Conservation (phyloP, 2,329 filamentous ascomycete species). For the Pseudogymnoascus sp. region DNA sequence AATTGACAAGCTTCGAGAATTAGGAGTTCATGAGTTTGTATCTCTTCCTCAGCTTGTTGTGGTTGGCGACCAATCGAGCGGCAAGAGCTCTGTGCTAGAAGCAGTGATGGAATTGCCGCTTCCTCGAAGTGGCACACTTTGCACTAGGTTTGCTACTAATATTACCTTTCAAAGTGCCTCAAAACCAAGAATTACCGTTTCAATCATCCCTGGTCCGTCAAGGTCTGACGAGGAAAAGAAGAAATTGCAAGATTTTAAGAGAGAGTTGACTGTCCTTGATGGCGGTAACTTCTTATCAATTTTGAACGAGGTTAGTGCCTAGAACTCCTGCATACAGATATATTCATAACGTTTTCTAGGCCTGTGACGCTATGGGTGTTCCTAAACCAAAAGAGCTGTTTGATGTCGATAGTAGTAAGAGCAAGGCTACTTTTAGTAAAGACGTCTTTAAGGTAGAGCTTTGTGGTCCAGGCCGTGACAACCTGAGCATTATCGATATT, state of each 20-base stretch:
- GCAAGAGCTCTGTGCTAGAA: constrained; percentile 30
- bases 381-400: constrained; percentile 25
- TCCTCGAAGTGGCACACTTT: constrained; percentile 31
- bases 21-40: constrained; percentile 14
- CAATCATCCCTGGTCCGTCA: neutral
- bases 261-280: neutral
- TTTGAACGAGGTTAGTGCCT: neutral
- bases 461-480: constrained; percentile 32
- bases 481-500: constrained; percentile 51
- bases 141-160: constrained; percentile 36
- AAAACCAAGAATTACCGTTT: neutral
- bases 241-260: neutral
- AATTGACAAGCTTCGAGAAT: neutral
- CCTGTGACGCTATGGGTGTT: neutral
- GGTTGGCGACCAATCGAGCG: constrained; percentile 33
- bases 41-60: constrained; percentile 27
- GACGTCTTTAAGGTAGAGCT: constrained; percentile 18
- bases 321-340: neutral
- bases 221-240: neutral
- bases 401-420: constrained; percentile 49
- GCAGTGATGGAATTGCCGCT: constrained; percentile 30
- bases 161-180: constrained; percentile 29
- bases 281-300: neutral
- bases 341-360: neutral
- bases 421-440: constrained; percentile 22